A percentile compares a stretch with the other conserved stretches of the same genome.
Evolutionary conservation across 139 green algal species (phyloP).

Genomic region (Coelastrella sp.): DNA sequence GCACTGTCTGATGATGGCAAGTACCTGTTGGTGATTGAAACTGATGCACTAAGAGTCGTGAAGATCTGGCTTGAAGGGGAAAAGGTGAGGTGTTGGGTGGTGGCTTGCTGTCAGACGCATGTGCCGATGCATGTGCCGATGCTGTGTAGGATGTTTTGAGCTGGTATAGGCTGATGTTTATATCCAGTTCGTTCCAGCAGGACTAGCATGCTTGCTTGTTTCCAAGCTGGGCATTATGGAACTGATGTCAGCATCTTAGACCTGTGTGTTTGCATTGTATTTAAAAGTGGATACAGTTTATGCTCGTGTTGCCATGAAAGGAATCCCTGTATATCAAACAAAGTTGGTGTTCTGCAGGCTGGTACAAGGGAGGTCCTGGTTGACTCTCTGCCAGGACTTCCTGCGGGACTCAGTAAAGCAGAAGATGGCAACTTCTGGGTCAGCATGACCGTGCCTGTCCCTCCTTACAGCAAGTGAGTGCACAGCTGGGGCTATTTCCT

Average conservation of each 20-base stretch:
- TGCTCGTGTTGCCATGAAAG: neutral
- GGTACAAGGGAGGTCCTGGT: slow-evolving; percentile 3
- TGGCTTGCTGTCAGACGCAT: no score
- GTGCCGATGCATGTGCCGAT: no score
- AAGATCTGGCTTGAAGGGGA: no score
- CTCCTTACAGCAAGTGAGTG: slow-evolving; percentile 26
- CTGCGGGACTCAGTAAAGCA: slow-evolving; percentile 3
- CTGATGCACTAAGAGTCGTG: slow-evolving; percentile 21
- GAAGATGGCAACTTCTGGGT: slow-evolving; percentile 39
- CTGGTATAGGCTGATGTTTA: no score
- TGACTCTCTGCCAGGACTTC: slow-evolving; percentile 1
- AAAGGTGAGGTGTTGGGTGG: no score
- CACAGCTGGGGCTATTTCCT: no score
- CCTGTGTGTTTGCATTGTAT: neutral
- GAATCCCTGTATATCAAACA: no score
- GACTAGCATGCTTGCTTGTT: no score
- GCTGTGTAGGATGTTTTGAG: no score
- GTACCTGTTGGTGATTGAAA: slow-evolving; percentile 68
- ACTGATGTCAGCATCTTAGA: no score
- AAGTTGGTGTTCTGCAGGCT: neutral
- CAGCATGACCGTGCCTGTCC: slow-evolving; percentile 30
- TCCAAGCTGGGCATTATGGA: no score
- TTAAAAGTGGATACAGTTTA: neutral
- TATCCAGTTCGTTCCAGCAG: no score
- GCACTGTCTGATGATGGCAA: slow-evolving; percentile 65